Conservation (phyloP, 192 early-diverging fungal species). For the Backusella australiensis region DNA sequence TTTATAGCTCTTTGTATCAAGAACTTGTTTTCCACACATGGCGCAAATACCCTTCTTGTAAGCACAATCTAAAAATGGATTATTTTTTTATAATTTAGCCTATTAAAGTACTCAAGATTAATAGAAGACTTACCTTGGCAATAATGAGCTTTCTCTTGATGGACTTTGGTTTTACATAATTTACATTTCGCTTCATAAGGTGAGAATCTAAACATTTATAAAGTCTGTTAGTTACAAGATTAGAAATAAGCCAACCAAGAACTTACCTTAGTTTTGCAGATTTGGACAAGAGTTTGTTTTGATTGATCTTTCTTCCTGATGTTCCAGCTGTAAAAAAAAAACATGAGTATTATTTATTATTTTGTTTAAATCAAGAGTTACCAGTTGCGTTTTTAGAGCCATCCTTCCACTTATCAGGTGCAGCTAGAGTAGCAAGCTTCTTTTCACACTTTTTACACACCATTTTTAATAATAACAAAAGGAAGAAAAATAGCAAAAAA, state of each 20-base stretch:
- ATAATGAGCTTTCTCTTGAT: constrained; percentile 60
- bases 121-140: constrained; percentile 51
- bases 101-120: too few species aligned
- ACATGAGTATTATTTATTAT: neutral
- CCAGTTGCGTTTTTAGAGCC: constrained; percentile 54
- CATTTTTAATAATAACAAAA: constrained; percentile 27
- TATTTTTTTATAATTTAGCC: neutral
- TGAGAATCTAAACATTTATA: constrained; percentile 38
- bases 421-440: constrained; percentile 56
- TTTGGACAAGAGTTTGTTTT: constrained; percentile 60
- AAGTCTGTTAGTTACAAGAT: neutral
- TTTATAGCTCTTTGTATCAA: constrained; percentile 56
- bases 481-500: neutral
- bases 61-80: constrained; percentile 41
- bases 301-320: constrained; percentile 51
- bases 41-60: constrained; percentile 66
- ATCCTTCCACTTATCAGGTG: constrained; percentile 66
- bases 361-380: constrained; percentile 15
- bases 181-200: constrained; percentile 62
- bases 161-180: constrained; percentile 55
- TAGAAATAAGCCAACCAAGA: neutral
- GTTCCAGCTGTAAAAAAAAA: constrained; percentile 8
- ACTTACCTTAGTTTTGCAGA: constrained; percentile 47
- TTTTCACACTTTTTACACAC: constrained; percentile 61
- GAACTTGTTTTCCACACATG: constrained; percentile 56